phyloP scores from a whole-genome alignment of 108 stramenopile species.

The Cylindrotheca fusiformis region DNA sequence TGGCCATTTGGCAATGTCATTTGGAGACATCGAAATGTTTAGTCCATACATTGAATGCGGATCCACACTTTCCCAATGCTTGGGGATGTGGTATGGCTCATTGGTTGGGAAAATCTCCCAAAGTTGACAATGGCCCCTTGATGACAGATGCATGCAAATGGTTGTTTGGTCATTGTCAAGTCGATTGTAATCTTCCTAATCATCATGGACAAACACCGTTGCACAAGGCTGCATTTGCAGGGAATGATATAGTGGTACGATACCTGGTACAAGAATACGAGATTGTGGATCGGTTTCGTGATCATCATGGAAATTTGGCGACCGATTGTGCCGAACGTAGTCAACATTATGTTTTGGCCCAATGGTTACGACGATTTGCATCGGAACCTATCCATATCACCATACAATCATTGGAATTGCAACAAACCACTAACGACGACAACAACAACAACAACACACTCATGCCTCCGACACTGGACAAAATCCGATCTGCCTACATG shows the following conservation, averaged over 20 bases:
- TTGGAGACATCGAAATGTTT: conserved; percentile 11
- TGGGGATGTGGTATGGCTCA: conserved; percentile 41
- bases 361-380: conserved; percentile 27
- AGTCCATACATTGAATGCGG: conserved; percentile 7
- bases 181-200: conserved; percentile 20
- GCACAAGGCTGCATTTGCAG: conserved; percentile 39
- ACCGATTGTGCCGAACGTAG: conserved; percentile 43
- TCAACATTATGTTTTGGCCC: conserved; percentile 9
- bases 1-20: conserved; percentile 41
- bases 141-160: neutral
- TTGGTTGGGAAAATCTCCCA: conserved; percentile 36
- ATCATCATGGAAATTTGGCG: conserved; percentile 29
- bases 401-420: neutral
- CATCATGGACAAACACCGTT: conserved; percentile 36
- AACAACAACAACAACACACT: conserved; percentile 7
- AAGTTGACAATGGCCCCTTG: neutral
- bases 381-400: neutral
- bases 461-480: neutral
- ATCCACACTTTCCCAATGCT: conserved; percentile 25
- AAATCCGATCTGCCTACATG: conserved; percentile 11
- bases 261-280: conserved; percentile 9
- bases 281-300: conserved; percentile 13
- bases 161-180: conserved; percentile 5
- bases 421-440: neutral
- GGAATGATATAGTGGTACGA: conserved; percentile 20